Conservation (phyloP, 2,329 filamentous ascomycete species). For the Penicillium palitans region DNA sequence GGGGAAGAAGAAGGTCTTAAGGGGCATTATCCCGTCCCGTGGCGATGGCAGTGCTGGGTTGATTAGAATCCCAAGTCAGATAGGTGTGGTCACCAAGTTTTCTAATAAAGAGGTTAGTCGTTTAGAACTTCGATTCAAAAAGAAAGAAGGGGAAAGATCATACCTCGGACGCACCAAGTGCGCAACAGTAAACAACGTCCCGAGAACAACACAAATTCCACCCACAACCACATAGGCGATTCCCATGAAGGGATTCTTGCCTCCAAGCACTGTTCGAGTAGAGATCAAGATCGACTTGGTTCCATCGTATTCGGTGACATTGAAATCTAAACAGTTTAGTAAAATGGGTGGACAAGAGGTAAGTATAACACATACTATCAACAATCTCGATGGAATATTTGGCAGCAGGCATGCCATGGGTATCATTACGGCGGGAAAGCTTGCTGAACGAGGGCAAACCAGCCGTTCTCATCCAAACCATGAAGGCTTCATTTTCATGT, state of each 20-base stretch:
- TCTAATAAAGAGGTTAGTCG: constrained; percentile 47
- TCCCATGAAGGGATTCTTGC: constrained; percentile 91
- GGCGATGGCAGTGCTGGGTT: constrained; percentile 57
- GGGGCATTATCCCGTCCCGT: constrained; percentile 53
- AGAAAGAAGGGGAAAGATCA: constrained; percentile 27
- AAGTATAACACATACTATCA: constrained; percentile 64
- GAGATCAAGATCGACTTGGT: constrained; percentile 89
- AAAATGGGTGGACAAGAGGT: not conserved
- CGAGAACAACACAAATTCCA: constrained; percentile 86
- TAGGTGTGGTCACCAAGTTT: constrained; percentile 99
- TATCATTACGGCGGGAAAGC: constrained; percentile 80
- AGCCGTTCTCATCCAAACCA: constrained; percentile 98
- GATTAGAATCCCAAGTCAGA: constrained; percentile 86
- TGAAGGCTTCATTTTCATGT: constrained; percentile 76
- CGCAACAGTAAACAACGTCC: constrained; percentile 81
- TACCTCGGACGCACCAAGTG: constrained; percentile 90
- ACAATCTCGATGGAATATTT: constrained; percentile 75
- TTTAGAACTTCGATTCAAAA: not conserved
- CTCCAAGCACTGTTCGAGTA: constrained; percentile 88
- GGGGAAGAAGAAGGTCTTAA: constrained; percentile 14
- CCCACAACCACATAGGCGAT: constrained; percentile 95
- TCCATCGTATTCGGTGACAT: constrained; percentile 73
- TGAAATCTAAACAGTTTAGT: constrained; percentile 65
- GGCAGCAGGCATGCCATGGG: constrained; percentile 64
- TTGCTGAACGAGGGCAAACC: constrained; percentile 95